Evolutionary conservation across 2,329 filamentous ascomycete species (phyloP), one percentile per base, ranked within the genome.

Genomic region (Neofusicoccum umdonicola): DNA sequence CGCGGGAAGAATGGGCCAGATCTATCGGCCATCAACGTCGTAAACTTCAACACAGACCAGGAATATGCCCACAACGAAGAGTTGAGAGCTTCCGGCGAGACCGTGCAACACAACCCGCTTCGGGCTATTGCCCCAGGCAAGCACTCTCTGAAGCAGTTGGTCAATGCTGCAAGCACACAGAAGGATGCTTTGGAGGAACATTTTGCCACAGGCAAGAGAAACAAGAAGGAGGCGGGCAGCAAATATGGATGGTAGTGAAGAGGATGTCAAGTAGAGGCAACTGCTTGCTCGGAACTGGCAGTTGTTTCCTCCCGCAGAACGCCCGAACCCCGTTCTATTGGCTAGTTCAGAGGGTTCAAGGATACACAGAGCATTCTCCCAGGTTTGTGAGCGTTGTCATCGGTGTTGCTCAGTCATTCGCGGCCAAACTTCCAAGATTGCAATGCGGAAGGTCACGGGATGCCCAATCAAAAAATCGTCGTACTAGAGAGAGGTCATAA

Each of bases 111-210:
- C 78, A 93, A 94, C 71, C 91, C 93, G 7, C 89, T 97, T 64
- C 89, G 92, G 60, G 82, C 89, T 2, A 90, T 97, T 73, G 88
- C 91, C 27, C 90, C 93, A 3, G 91, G 92, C 66, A 97, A 97
- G 80, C 93, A 97, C 79, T 96, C 86, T 71, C 82, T 98, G 76
- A 88, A 89, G 73, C 93, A 97, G 80, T 83, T 98, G 70, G 90
- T 98, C 69, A 92, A 88, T 77, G 90, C 90, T 67, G 93, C 91
- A 31, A 87, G 87, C 69, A 91, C 84, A 67, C 93, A 98, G 78
- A 88, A 88, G 73, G 92, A 96, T 11, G 93, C 92, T 2, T 80
- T 97, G 69, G 93, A 97, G 78, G 94, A 98, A 73, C 93, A 91
- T 74, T 97, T 97, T 81, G 92, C 92, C 19, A 83, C 88, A 69